A percentile compares a stretch with the other conserved stretches of the same genome.
Evolutionary conservation across 345 rosid genomes (phyloP).

Genomic region (Fremontodendron californicum): DNA sequence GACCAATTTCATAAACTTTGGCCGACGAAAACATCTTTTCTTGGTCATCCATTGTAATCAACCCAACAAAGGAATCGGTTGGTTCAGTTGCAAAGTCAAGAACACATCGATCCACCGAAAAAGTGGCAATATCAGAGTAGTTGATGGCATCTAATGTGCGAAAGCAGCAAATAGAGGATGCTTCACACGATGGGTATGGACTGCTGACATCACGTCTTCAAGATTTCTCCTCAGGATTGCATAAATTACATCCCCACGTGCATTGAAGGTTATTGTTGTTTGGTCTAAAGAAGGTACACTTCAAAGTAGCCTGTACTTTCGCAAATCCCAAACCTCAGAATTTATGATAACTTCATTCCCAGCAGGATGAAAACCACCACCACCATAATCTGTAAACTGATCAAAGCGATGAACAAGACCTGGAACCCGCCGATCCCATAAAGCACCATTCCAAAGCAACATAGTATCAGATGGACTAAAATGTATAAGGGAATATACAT

Average conservation of each 20-base stretch:
- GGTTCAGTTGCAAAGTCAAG: slow-evolving; percentile 94
- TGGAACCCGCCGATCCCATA: slow-evolving; percentile 76
- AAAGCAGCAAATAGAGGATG: slow-evolving; percentile 82
- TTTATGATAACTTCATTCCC: slow-evolving; percentile 94
- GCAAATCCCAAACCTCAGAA: slow-evolving; percentile 97
- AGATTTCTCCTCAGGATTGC: slow-evolving; percentile 94
- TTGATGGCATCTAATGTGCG: slow-evolving; percentile 89
- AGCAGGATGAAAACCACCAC: slow-evolving; percentile 98
- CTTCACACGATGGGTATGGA: slow-evolving; percentile 79
- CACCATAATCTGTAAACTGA: slow-evolving; percentile 92
- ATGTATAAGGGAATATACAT: slow-evolving; percentile 72
- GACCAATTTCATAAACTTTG: slow-evolving; percentile 88
- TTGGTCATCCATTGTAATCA: slow-evolving; percentile 93
- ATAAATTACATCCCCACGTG: slow-evolving; percentile 86
- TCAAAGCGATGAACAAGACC: slow-evolving; percentile 67
- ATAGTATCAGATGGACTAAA: slow-evolving; percentile 78
- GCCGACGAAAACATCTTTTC: slow-evolving; percentile 90
- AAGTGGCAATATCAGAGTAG: slow-evolving; percentile 89
- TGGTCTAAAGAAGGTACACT: slow-evolving; percentile 94
- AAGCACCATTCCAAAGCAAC: slow-evolving; percentile 89
- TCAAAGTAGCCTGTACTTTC: slow-evolving; percentile 74
- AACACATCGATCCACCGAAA: slow-evolving; percentile 89
- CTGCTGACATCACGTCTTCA: slow-evolving; percentile 90
- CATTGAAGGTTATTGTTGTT: slow-evolving; percentile 83
- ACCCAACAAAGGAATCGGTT: slow-evolving; percentile 83